Evolutionary conservation across 148 eudicot species (phyloP).

Genomic region (Chenopodium formosanum): DNA sequence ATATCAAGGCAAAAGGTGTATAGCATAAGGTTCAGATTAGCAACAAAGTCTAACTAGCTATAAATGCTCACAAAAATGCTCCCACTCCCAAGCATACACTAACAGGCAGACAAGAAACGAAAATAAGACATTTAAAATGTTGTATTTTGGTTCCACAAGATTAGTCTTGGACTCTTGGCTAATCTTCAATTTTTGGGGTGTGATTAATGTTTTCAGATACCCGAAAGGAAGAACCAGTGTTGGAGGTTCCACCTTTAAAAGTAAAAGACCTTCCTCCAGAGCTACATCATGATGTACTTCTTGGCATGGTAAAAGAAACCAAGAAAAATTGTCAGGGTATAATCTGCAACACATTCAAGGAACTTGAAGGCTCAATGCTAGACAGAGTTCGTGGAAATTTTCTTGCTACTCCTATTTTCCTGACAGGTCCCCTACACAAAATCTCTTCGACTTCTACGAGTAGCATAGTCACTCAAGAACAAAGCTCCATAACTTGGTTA

Average conservation of each 20-base stretch:
- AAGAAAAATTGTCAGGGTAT: conserved; percentile 34
- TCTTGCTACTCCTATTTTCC: conserved; percentile 34
- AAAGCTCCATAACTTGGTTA: conserved; percentile 41
- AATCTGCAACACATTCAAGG: conserved; percentile 51
- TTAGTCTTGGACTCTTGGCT: too few species aligned
- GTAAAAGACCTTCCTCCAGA: conserved; percentile 46
- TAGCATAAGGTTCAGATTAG: background rate
- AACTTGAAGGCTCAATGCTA: conserved; percentile 36
- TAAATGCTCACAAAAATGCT: background rate
- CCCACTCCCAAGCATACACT: background rate
- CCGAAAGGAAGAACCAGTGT: conserved; percentile 24
- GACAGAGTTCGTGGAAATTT: conserved; percentile 21
- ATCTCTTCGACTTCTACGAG: conserved; percentile 25
- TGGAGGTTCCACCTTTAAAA: conserved; percentile 42
- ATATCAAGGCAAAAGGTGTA: background rate
- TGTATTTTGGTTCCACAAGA: background rate
- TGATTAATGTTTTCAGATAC: conserved; percentile 21
- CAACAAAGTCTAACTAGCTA: background rate
- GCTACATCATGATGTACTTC: conserved; percentile 16
- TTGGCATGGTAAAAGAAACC: conserved; percentile 30
- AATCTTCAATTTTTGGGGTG: background rate
- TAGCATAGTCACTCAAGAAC: conserved; percentile 32
- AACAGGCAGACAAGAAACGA: background rate
- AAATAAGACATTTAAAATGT: background rate
- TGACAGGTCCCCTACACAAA: conserved; percentile 48